Base-by-base conservation (phyloP, 2,329 filamentous ascomycete species). In the Neophaeococcomyces mojaviensis region DNA sequence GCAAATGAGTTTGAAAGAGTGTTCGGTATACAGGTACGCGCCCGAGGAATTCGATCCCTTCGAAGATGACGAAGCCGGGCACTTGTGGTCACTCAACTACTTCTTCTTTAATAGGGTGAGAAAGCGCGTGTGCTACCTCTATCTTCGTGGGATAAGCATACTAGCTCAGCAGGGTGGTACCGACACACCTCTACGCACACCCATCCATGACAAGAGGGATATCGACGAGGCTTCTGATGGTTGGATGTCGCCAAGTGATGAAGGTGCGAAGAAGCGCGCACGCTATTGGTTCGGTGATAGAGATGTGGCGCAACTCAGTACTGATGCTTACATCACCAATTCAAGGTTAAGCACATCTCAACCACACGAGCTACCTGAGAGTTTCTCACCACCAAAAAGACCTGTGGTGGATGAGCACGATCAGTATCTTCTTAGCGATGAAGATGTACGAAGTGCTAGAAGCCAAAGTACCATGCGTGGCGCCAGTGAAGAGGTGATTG, bases 91-190 rank as follows among this genome's bases (percentile, higher is more conserved):
- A 40, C 76, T 89, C 52, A 89, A 97, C 64, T 96, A 94, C 67
- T 95, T 98, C 71, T 94, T 97, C 66, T 97, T 96, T 76, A 96
- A 94, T 72, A 90, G 90, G 59, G 74, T 82, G 20, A 77, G 84
- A 61, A 97, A 97, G 71, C 81, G 92, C 34, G 90, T 98, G 15
- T 89, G 88, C 50, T 98, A 98, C 63, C 71, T 98, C 37, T 94
- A 96, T 60, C 78, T 96, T 37, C 84, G 90, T 50, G 89, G 87
- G n/a, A 79, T 96, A 37, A 71, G 69, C n/a, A 69, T 70, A 6
- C 61, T 90, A 79, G 48, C 83, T 84, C 56, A 81, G 85, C 59
- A 85, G 72, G 53, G 80, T 74, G 33, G 41, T 19, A 62, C 82
- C 74, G 50, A 84, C 75, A 37, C 71, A 46, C 62, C 61, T 30